Conservation (phyloP, 169 alveolate species). For the Perkinsus marinus region DNA sequence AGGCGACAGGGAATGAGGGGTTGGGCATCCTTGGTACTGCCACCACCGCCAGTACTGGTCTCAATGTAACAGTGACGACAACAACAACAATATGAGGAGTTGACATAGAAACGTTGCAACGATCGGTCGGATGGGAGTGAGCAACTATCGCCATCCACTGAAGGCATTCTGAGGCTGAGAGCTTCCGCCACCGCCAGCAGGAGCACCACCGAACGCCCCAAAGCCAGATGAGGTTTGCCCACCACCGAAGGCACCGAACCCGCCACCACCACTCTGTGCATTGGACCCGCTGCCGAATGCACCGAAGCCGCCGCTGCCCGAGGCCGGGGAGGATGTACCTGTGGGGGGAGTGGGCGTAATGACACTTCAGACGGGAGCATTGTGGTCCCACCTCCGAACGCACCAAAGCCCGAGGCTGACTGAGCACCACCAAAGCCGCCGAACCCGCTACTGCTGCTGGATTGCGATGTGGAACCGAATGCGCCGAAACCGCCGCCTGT, state of each 20-base stretch:
- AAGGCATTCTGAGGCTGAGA: neutral
- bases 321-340: neutral
- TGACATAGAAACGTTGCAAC: neutral
- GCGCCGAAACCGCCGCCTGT: neutral
- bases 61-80: too few relatives aligned
- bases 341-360: neutral
- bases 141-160: neutral
- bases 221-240: neutral
- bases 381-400: neutral
- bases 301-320: neutral
- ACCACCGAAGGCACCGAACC: neutral
- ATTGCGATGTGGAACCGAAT: neutral
- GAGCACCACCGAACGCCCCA: neutral
- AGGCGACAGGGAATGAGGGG: too few relatives aligned
- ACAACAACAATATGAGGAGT: neutral
- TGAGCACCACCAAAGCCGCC: neutral
- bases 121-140: neutral
- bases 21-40: too few relatives aligned
- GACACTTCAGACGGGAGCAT: neutral
- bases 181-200: neutral
- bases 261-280: neutral
- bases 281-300: neutral
- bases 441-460: neutral
- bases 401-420: neutral
- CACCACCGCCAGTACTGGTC: too few relatives aligned